Evolutionary conservation across 768 basidiomycete species (phyloP).

Genomic region (Termitomyces sp.): DNA sequence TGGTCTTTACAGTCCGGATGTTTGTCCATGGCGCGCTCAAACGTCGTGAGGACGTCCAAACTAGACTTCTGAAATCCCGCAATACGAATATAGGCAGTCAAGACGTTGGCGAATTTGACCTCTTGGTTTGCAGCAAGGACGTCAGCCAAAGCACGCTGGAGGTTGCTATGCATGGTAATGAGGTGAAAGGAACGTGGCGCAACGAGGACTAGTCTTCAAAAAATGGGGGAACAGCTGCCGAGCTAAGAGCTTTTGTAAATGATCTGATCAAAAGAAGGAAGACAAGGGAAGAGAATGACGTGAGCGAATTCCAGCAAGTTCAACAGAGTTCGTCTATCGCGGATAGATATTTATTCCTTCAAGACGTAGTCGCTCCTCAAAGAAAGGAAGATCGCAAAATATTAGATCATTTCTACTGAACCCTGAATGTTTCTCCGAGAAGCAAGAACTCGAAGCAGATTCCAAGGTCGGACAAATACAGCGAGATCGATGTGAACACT

Average conservation of each 20-base stretch:
- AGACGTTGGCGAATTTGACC: slow-evolving; percentile 15
- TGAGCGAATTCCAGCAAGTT: not conserved
- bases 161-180: slow-evolving; percentile 15
- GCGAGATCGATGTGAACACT: not conserved
- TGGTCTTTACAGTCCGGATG: slow-evolving; percentile 14
- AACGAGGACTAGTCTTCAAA: not conserved
- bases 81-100: slow-evolving; percentile 14
- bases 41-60: slow-evolving; percentile 10
- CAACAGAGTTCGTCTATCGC: not conserved
- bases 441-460: not conserved
- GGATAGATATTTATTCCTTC: no score
- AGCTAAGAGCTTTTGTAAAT: not conserved
- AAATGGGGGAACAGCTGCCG: not conserved
- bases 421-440: not conserved
- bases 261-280: not conserved
- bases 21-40: slow-evolving; percentile 17
- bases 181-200: not conserved
- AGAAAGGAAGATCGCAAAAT: not conserved
- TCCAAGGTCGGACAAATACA: not conserved
- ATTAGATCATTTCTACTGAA: not conserved
- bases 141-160: slow-evolving; percentile 17
- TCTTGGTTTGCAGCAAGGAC: slow-evolving; percentile 17
- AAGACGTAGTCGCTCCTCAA: not conserved
- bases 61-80: slow-evolving; percentile 14
- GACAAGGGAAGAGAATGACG: not conserved